A percentile compares a stretch with the other conserved stretches of the same genome.
These are phyloP conservation scores for Dactylellina drechsleri DNA, from an alignment of 2,329 filamentous ascomycete genomes.

Conservation along the genomic window DNA sequence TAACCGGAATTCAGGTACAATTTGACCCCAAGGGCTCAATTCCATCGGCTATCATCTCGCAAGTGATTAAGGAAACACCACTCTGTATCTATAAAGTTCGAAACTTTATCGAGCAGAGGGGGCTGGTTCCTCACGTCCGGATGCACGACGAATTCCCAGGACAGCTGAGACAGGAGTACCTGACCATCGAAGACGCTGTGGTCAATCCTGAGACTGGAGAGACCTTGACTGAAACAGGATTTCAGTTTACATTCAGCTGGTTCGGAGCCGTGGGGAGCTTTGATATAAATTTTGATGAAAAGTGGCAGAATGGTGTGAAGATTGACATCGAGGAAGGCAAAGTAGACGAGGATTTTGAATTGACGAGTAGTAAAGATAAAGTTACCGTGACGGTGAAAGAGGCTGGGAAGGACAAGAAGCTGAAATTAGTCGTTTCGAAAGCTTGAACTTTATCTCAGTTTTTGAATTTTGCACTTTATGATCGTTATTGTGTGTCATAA, in stretches of 20 bases:
- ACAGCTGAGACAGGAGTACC: constrained; percentile 28
- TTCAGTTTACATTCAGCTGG: constrained; percentile 42
- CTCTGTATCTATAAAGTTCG: constrained; percentile 32
- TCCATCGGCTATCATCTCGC: constrained; percentile 20
- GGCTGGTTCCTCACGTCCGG: constrained; percentile 32
- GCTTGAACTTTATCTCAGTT: constrained; percentile 2
- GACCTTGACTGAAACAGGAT: constrained; percentile 19
- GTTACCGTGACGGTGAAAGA: constrained; percentile 44
- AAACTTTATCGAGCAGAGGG: constrained; percentile 39
- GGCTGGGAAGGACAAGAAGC: constrained; percentile 43
- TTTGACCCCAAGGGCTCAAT: constrained; percentile 50
- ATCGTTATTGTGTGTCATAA: background rate
- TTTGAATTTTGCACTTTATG: background rate
- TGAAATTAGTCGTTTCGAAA: constrained; percentile 38
- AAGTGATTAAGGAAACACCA: constrained; percentile 40
- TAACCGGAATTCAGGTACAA: constrained; percentile 34
- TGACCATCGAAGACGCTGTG: constrained; percentile 16
- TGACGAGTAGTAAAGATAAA: constrained; percentile 29
- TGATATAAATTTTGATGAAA: constrained; percentile 42
- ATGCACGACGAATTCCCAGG: constrained; percentile 49
- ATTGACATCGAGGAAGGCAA: constrained; percentile 39
- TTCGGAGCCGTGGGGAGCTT: constrained; percentile 40
- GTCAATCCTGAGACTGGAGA: constrained; percentile 33
- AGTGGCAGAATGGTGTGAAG: constrained; percentile 42
- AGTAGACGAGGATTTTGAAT: constrained; percentile 33